Percentiles rank a stretch among this genome's conserved stretches.
Evolutionary conservation across 2,329 filamentous ascomycete genomes (phyloP).

Genomic region (Tolypocladium amazonense): DNA sequence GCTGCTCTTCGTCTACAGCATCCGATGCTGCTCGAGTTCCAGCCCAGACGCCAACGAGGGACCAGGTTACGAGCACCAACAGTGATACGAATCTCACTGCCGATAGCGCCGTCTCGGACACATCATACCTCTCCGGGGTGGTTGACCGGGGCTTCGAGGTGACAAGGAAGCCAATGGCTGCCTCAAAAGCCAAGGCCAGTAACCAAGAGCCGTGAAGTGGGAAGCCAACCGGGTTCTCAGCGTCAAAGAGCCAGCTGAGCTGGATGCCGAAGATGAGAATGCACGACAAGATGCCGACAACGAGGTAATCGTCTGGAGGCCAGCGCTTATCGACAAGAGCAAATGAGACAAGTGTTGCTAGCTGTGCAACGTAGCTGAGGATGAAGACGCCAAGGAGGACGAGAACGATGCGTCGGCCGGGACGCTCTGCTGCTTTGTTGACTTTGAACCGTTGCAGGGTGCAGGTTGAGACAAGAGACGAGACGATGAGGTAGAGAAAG

Average conservation of each 20-base stretch:
- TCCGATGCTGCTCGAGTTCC: conserved; percentile 11
- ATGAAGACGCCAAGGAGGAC: conserved; percentile 34
- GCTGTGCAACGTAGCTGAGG: conserved; percentile 36
- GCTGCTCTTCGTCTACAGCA: conserved; percentile 43
- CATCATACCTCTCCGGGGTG: conserved; percentile 7
- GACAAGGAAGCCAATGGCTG: conserved; percentile 26
- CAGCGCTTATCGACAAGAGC: conserved; percentile 24
- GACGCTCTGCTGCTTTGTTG: conserved; percentile 5
- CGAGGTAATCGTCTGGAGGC: conserved; percentile 34
- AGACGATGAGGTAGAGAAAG: conserved; percentile 45
- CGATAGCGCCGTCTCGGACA: conserved; percentile 12
- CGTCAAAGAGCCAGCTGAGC: conserved; percentile 41
- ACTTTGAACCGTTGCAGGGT: conserved; percentile 36
- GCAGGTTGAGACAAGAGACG: conserved; percentile 40
- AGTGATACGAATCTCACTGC: conserved; percentile 9
- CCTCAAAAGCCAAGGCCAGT: conserved; percentile 46
- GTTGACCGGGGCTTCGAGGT: conserved; percentile 2
- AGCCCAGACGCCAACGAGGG: conserved; percentile 15
- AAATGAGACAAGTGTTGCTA: conserved; percentile 26
- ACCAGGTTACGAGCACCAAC: conserved; percentile 19
- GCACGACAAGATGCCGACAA: conserved; percentile 50
- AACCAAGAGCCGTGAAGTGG: conserved; percentile 54
- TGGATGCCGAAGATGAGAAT: conserved; percentile 54
- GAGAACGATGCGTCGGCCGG: conserved; percentile 15
- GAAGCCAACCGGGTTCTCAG: conserved; percentile 44